Evolutionary conservation across 768 basidiomycete genomes (phyloP).

Genomic region (Lentinula lateritia): DNA sequence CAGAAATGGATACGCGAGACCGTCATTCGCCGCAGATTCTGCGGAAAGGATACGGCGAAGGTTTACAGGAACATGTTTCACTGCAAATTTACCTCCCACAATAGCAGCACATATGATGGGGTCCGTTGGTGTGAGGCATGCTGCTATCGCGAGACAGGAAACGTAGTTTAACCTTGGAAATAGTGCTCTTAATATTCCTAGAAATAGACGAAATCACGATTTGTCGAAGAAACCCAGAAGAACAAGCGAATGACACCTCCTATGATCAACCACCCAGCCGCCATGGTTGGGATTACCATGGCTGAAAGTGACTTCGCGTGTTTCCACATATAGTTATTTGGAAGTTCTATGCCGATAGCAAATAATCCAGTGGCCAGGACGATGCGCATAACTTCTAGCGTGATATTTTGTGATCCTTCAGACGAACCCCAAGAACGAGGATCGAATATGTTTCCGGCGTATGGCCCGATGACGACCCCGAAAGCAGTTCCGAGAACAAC

Average conservation of each 20-base stretch:
- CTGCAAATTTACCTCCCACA: conserved; percentile 73
- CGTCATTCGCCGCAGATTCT: conserved; percentile 94
- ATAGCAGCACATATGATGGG: conserved; percentile 88
- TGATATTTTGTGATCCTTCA: conserved; percentile 48
- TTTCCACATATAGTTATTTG: conserved; percentile 73
- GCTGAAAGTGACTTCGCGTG: conserved; percentile 67
- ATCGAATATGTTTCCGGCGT: conserved; percentile 65
- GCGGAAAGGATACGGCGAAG: conserved; percentile 79
- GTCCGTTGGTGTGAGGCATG: conserved; percentile 91
- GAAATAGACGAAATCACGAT: not conserved
- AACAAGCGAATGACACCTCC: conserved; percentile 36
- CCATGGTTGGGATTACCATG: conserved; percentile 82
- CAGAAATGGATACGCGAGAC: conserved; percentile 91
- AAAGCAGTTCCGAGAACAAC: conserved; percentile 84
- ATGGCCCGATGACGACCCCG: conserved; percentile 59
- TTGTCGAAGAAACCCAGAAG: not conserved
- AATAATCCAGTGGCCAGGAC: conserved; percentile 92
- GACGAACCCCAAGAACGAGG: conserved; percentile 66
- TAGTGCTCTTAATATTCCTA: conserved; percentile 62
- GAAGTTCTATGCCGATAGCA: conserved; percentile 92
- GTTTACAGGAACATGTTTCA: conserved; percentile 63
- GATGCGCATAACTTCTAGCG: conserved; percentile 81
- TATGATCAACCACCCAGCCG: conserved; percentile 76
- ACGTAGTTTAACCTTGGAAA: conserved; percentile 70
- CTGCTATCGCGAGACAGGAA: conserved; percentile 80